Percentiles rank a stretch among this genome's conserved stretches.
These are phyloP conservation scores for Fusarium heterosporum DNA, from an alignment of 2,329 filamentous ascomycete species.

Conservation along the genomic window DNA sequence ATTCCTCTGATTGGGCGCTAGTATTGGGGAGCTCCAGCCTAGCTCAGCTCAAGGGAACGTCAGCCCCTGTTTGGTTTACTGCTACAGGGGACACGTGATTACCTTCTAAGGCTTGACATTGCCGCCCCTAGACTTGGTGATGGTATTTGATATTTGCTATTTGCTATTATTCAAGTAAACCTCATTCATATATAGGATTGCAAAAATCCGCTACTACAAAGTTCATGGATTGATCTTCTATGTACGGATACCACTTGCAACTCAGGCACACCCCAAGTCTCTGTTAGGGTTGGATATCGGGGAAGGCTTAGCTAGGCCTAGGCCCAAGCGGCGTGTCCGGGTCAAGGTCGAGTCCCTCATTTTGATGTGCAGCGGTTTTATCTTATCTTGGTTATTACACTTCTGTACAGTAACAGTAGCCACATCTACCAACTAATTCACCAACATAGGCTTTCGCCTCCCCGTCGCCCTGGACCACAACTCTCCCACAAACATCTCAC, in stretches of 20 bases:
- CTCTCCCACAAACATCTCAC: constrained; percentile 28
- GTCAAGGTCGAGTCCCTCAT: constrained; percentile 27
- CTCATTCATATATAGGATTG: not conserved
- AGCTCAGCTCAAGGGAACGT: constrained; percentile 14
- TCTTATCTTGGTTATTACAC: constrained; percentile 23
- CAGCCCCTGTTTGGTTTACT: constrained; percentile 10
- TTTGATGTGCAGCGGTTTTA: constrained; percentile 30
- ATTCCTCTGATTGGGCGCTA: constrained; percentile 46
- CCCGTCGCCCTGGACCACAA: constrained; percentile 14
- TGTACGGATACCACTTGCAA: not conserved
- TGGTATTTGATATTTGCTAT: not conserved
- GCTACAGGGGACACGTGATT: constrained; percentile 39
- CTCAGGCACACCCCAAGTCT: not conserved
- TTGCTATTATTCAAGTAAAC: not conserved
- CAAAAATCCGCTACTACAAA: not conserved
- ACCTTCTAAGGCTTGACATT: constrained; percentile 24
- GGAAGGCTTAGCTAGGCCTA: not conserved
- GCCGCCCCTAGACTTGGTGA: not conserved
- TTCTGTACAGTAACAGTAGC: constrained; percentile 40
- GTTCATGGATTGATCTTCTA: not conserved
- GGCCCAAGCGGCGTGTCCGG: constrained; percentile 39
- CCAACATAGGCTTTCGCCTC: constrained; percentile 31
- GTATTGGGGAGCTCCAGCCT: constrained; percentile 39
- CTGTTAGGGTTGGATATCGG: constrained; percentile 15
- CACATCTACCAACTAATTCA: constrained; percentile 35